phyloP scores from a whole-genome alignment of 768 basidiomycete genomes.

The Coprinopsis cinerea region DNA sequence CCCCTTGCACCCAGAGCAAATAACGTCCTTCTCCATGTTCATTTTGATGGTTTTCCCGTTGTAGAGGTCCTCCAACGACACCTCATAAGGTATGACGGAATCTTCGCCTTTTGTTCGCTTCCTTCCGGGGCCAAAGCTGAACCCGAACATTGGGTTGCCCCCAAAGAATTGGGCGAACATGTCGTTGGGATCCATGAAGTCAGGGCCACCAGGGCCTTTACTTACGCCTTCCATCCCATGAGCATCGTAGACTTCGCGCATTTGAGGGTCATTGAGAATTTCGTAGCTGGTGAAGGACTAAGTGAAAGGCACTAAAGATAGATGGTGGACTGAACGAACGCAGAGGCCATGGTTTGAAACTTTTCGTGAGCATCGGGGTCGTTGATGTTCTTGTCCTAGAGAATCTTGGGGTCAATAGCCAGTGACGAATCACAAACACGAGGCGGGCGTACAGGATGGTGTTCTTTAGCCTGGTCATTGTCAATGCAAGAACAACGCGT shows the following conservation, averaged over 20 bases:
- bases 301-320: conserved; percentile 1
- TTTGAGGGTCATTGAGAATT: conserved; percentile 64
- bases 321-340: conserved; percentile 44
- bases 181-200: conserved; percentile 57
- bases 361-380: conserved; percentile 76
- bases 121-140: conserved; percentile 57
- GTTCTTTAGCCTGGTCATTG: conserved; percentile 65
- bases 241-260: conserved; percentile 66
- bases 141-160: conserved; percentile 48
- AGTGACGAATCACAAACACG: neutral
- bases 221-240: conserved; percentile 66
- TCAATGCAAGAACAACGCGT: conserved; percentile 5
- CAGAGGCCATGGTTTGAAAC: conserved; percentile 87
- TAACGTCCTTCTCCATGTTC: conserved; percentile 79
- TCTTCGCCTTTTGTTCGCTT: conserved; percentile 61
- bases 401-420: neutral
- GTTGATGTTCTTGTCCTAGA: conserved; percentile 69
- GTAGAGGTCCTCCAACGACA: conserved; percentile 89
- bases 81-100: conserved; percentile 71
- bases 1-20: conserved; percentile 82
- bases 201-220: conserved; percentile 35
- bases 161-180: conserved; percentile 73
- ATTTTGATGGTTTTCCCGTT: conserved; percentile 86
- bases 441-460: conserved; percentile 62
- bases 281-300: conserved; percentile 58